Percentiles rank a stretch among this genome's conserved stretches.
phyloP scores from a whole-genome alignment of 208 protist species.

The Acanthamoeba sp. region DNA sequence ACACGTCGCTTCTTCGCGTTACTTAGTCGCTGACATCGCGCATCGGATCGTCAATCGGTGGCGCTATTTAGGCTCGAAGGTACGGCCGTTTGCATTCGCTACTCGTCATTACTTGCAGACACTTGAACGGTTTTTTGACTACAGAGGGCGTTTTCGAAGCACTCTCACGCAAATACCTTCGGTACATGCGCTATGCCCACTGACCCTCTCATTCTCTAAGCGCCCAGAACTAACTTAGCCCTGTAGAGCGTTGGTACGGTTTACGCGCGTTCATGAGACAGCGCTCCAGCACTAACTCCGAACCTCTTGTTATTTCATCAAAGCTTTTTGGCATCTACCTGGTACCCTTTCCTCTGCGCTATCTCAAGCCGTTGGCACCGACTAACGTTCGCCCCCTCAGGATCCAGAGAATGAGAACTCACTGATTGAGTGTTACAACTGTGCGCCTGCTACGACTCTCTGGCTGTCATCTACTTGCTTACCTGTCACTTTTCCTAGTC shows the following conservation, averaged over 20 bases:
- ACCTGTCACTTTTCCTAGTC: background rate
- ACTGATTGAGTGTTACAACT: conserved; percentile 56
- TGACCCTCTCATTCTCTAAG: background rate
- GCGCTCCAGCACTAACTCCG: too few relatives aligned
- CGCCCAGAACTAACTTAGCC: background rate
- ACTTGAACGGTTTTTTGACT: background rate
- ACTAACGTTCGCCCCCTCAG: background rate
- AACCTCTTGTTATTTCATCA: background rate
- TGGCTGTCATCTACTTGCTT: background rate
- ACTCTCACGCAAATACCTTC: background rate
- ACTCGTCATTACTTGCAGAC: background rate
- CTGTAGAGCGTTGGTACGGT: conserved; percentile 21
- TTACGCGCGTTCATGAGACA: background rate
- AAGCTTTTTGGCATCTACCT: conserved; percentile 71
- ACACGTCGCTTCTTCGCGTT: background rate
- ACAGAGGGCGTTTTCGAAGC: conserved; percentile 61
- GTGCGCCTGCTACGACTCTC: background rate
- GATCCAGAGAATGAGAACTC: conserved; percentile 46
- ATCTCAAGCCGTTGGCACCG: background rate
- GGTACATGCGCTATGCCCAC: background rate
- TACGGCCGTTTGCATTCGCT: background rate
- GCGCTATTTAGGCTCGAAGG: conserved; percentile 54
- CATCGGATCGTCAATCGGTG: too few relatives aligned
- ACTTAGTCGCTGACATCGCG: background rate
- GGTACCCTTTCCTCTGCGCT: background rate